phyloP scores from a whole-genome alignment of 2,329 filamentous ascomycete genomes.

The Verticillium nubilum region DNA sequence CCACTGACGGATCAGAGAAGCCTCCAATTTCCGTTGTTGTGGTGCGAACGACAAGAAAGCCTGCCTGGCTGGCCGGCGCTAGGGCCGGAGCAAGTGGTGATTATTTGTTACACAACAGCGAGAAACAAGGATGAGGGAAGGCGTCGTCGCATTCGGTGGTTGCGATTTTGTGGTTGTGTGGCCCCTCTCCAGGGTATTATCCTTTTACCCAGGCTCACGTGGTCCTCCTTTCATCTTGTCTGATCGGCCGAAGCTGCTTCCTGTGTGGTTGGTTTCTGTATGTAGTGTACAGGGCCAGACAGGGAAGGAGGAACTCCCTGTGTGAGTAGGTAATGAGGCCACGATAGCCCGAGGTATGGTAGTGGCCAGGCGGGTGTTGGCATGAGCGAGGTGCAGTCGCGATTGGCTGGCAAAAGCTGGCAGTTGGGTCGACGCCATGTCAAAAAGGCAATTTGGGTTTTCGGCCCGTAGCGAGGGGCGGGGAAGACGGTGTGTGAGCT shows the following conservation, averaged over 20 bases:
- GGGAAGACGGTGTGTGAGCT: background rate
- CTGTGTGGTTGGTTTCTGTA: background rate
- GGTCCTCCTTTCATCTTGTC: background rate
- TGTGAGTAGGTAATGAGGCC: background rate
- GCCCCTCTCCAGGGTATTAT: constrained; percentile 1
- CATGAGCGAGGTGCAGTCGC: constrained; percentile 2
- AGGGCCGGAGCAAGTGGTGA: background rate
- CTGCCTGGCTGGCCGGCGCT: background rate
- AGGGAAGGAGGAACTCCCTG: background rate
- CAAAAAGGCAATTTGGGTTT: constrained; percentile 23
- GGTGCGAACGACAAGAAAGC: background rate
- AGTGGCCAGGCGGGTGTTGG: constrained; percentile 1
- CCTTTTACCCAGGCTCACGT: constrained; percentile 2
- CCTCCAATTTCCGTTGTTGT: background rate
- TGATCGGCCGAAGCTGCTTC: background rate
- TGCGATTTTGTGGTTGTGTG: background rate
- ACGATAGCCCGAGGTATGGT: background rate
- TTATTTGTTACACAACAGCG: background rate
- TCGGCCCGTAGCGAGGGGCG: constrained; percentile 23
- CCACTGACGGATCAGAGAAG: background rate
- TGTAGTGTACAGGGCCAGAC: background rate
- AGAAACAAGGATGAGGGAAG: background rate
- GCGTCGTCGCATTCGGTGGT: background rate
- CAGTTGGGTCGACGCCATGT: constrained; percentile 1
- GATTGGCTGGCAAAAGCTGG: constrained; percentile 18